Percentiles rank a stretch among this genome's conserved stretches.
Conservation (phyloP, 345 rosid species). For the Citrus mangshanensis region DNA sequence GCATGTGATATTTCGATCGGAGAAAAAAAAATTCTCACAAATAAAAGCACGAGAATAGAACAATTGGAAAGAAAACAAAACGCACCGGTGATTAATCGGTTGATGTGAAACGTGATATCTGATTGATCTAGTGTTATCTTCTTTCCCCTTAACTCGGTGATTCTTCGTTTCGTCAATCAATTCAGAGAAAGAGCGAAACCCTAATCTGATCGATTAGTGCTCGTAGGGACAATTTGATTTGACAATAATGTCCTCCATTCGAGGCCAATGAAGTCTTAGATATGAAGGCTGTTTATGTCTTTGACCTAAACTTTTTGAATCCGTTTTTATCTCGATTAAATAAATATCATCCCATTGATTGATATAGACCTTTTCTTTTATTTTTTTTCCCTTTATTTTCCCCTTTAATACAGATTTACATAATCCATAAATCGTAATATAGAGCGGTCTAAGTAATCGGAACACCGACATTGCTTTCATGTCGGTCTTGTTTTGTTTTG, state of each 20-base stretch:
- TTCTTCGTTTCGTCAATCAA: neutral
- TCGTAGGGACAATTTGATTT: neutral
- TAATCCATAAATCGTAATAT: too few relatives aligned
- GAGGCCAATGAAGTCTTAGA: neutral
- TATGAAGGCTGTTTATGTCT: neutral
- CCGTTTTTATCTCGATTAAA: too few relatives aligned
- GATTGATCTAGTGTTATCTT: neutral
- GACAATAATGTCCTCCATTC: neutral
- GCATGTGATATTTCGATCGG: too few relatives aligned
- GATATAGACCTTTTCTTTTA: too few relatives aligned
- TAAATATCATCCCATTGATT: too few relatives aligned
- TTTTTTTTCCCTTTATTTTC: too few relatives aligned
- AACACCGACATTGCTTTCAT: too few relatives aligned
- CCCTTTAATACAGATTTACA: too few relatives aligned
- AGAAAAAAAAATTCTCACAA: neutral
- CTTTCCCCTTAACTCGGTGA: neutral
- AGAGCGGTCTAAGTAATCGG: too few relatives aligned
- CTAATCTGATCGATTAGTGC: neutral
- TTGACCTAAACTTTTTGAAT: neutral
- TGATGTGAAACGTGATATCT: neutral
- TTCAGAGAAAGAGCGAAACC: neutral
- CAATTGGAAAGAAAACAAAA: neutral
- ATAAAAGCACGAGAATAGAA: neutral
- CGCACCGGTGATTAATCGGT: neutral
- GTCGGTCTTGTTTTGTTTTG: too few relatives aligned